These are phyloP conservation scores for Striga asiatica DNA, from an alignment of 257 asterid genomes.

Conservation along the genomic window DNA sequence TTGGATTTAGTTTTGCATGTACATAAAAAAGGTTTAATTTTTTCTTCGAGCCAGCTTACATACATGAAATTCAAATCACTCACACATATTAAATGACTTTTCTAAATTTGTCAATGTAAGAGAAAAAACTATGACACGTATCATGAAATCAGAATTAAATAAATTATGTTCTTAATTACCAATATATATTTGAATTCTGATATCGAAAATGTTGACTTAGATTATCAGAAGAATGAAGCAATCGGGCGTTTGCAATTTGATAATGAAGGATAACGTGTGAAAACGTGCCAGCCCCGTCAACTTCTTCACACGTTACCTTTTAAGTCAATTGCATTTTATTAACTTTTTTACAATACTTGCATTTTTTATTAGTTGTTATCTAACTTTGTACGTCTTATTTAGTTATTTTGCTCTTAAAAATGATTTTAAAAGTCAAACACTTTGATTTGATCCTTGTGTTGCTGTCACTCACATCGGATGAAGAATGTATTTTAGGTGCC, in stretches of 20 bases:
- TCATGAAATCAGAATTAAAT: not conserved
- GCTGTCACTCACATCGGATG: slow-evolving; percentile 13
- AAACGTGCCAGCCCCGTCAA: slow-evolving; percentile 26
- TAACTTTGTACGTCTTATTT: too few relatives aligned
- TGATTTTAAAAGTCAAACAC: slow-evolving; percentile 8
- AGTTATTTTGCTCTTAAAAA: too few relatives aligned
- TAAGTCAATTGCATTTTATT: not conserved
- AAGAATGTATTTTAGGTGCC: too few relatives aligned
- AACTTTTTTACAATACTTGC: too few relatives aligned
- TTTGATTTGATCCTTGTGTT: not conserved
- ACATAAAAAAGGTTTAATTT: too few relatives aligned
- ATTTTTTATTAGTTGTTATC: not conserved
- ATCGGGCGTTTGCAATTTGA: not conserved
- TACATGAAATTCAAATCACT: too few relatives aligned
- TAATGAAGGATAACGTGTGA: slow-evolving; percentile 13
- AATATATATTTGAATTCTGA: not conserved
- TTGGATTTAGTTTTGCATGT: too few relatives aligned
- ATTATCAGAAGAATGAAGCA: not conserved
- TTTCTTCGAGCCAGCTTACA: too few relatives aligned
- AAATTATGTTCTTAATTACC: not conserved
- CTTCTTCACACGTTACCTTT: slow-evolving; percentile 23
- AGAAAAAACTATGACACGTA: too few relatives aligned
- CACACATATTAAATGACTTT: too few relatives aligned
- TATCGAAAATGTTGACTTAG: slow-evolving; percentile 4
- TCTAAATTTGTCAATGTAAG: too few relatives aligned